phyloP scores from a whole-genome alignment of 352 stramenopile genomes.

The Aphanomyces invadans region DNA sequence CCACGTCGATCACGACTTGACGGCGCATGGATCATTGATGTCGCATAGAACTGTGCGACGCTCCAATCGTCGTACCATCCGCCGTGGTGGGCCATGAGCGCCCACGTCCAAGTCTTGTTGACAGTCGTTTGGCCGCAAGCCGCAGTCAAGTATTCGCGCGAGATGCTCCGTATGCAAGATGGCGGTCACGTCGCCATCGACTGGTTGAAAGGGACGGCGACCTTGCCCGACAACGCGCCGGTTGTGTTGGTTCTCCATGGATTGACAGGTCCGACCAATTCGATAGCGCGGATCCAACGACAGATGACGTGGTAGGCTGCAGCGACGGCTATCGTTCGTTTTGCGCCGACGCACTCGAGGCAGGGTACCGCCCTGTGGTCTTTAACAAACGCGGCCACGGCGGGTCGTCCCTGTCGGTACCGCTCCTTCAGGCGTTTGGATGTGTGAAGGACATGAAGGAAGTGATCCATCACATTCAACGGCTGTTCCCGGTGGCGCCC shows the following conservation, averaged over 20 bases:
- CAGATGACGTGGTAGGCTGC: constrained; percentile 28
- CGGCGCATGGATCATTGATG: no score
- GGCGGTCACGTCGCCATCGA: constrained; percentile 61
- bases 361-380: constrained; percentile 67
- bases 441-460: constrained; percentile 48
- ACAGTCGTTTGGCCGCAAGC: constrained; percentile 62
- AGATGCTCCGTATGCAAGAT: constrained; percentile 49
- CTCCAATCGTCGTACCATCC: constrained; percentile 17
- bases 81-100: constrained; percentile 71
- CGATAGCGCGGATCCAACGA: no score
- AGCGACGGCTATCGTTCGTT: constrained; percentile 53
- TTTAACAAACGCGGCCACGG: constrained; percentile 82
- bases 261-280: constrained; percentile 34
- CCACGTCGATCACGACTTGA: not conserved
- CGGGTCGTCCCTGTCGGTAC: constrained; percentile 46
- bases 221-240: constrained; percentile 30
- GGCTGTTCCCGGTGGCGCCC: constrained; percentile 35
- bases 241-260: constrained; percentile 64
- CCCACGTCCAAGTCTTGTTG: constrained; percentile 60
- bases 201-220: constrained; percentile 43
- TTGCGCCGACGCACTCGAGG: constrained; percentile 46
- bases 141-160: constrained; percentile 44
- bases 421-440: constrained; percentile 65
- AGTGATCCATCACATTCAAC: constrained; percentile 46
- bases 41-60: constrained; percentile 9